Evolutionary conservation across 1,284 basidiomycete species (phyloP).

Genomic region (Rhizoctonia solani): DNA sequence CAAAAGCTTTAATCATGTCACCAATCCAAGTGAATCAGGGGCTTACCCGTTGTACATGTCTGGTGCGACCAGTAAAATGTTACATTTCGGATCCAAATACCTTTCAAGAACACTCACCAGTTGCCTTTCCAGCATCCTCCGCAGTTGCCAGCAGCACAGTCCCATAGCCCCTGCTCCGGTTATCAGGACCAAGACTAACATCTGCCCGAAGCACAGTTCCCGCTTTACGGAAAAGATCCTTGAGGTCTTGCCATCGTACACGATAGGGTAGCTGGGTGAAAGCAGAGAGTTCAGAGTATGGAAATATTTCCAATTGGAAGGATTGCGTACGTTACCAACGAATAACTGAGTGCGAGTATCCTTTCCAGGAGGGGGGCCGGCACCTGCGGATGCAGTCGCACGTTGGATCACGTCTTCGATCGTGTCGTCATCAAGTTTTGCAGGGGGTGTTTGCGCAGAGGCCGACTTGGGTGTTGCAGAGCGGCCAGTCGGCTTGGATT

Average conservation of each 20-base stretch:
- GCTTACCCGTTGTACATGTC: constrained; percentile 88
- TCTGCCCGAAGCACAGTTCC: constrained; percentile 95
- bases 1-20: background rate
- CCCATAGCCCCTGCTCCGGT: constrained; percentile 89
- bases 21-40: background rate
- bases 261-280: constrained; percentile 83
- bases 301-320: constrained; percentile 27
- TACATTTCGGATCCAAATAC: background rate
- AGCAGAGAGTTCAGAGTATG: constrained; percentile 17
- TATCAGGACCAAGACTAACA: constrained; percentile 89
- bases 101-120: constrained; percentile 49
- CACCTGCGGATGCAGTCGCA: constrained; percentile 65
- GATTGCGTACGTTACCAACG: constrained; percentile 76
- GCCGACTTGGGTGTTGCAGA: constrained; percentile 27
- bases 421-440: constrained; percentile 30
- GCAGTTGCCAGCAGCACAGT: constrained; percentile 89
- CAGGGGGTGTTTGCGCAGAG: constrained; percentile 10
- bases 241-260: constrained; percentile 96
- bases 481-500: background rate
- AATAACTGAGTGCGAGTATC: constrained; percentile 92
- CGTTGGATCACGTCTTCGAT: constrained; percentile 81
- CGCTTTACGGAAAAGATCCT: constrained; percentile 93
- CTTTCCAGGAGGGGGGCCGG: constrained; percentile 52
- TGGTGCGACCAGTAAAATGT: constrained; percentile 28
- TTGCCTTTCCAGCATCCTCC: constrained; percentile 88